Base-by-base conservation (phyloP, 768 basidiomycete species). In the Paxillus ammoniavirescens region DNA sequence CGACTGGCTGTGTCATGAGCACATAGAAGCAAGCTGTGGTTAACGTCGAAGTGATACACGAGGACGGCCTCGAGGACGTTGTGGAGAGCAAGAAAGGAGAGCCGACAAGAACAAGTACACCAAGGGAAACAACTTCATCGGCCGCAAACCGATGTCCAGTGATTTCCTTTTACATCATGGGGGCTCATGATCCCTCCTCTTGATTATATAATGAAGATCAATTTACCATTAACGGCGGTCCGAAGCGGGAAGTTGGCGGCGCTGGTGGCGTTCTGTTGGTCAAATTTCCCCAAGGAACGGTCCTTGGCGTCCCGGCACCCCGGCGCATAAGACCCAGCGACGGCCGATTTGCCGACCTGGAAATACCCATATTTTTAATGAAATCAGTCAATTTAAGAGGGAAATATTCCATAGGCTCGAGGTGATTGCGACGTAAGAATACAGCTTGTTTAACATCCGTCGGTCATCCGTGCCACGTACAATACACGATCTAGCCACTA, bases 91-190 rank as follows among this genome's bases (percentile, higher is more conserved):
- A 56, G 42, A 38, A 28, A 40, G 10, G 30, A 28, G 37, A 45
- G 42, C 42, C 15, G 36, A 41, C 35, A 14, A 26, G 45, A 46
- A 10, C 31, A 31, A 31, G 31, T 8, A 36, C 18, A 10, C 26
- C 51, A 50, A 54, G 51, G 49, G 49, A 58, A 55, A 55, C 43
- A 48, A 55, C 50, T 48, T 14, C 35, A 35, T 59, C 58, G 58
- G 58, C 58, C 58, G 58, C 43, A 59, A 59, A 59, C 58, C 58
- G 58, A 59, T 59, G 58, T 46, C 26, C 45, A 41, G 47, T 44
- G 42, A 48, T 53, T 31, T 42, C 50, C 38, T 43, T 56, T 56
- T 56, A 53, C 55, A 56, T 57, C 55, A 56, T 49, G 46, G 26
- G 10, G 3, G 36, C 30, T 13, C 26, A 17, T 45, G 23, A 28